Evolutionary conservation across 106 monocot species (phyloP), one percentile per base, ranked within the genome.

Genomic region (Apostasia shenzhenica): DNA sequence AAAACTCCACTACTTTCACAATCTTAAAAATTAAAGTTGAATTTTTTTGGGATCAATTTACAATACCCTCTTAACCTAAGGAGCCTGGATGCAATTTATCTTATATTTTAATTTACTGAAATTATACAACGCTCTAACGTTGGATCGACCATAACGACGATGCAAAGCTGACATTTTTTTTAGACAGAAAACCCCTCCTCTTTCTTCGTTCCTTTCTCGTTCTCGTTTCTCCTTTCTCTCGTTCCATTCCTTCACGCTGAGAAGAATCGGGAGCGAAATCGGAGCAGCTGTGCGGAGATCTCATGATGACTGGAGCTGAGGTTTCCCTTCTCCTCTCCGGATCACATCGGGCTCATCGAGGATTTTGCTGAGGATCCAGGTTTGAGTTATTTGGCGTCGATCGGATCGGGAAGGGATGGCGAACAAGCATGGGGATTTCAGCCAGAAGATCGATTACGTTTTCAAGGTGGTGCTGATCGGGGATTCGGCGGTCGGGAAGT

Each of bases 391-490:
- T 65, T n/a, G 41, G 52, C 13, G 53, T 53, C 50, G 61, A 72
- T 51, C 7, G 43, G 47, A 13, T 42, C 48, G 57, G 12, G 11
- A 13, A 7, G n/a, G 65, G 8, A 75, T 75, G 75, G 75, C 75
- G 67, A 58, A 67, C n/a, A 8, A 57, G 41, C 75, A 75, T 49
- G 75, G 75, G 8, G 67, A 61, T 14, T 53, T 73, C 58, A 67
- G 9, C 59, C 75, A 75, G 47, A 75, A 75, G 67, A 67, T 75
- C 66, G 75, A 75, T 13, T 75, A 75, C 65, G 75, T 75, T n/a
- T 75, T 75, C 67, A 75, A 75, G 67, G 75, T 75, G 57, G 75
- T 75, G 50, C 59, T 75, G 59, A 58, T 74, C 54, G 74, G 74
- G 41, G 74, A 74, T 48, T 74, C 74, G 66, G 74, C 74, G 44